These are phyloP conservation scores for Trichoderma reesei DNA, from an alignment of 495 filamentous ascomycete species.

Conservation along the genomic window DNA sequence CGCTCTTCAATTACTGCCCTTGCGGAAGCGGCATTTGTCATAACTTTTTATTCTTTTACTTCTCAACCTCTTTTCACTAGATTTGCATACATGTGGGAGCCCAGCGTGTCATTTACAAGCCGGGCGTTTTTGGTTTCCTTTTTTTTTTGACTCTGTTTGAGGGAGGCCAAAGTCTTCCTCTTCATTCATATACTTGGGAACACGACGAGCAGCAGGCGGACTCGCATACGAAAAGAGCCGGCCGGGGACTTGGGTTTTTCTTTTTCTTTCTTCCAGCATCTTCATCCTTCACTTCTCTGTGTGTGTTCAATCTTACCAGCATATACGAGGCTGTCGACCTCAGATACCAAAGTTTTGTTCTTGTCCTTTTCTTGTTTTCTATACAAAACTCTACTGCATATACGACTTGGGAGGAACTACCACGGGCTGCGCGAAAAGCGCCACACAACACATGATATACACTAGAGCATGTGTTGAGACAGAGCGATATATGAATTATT, in stretches of 20 bases:
- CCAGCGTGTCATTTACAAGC: neutral
- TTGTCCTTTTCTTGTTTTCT: neutral
- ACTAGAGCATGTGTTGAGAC: neutral
- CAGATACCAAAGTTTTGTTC: constrained; percentile 7
- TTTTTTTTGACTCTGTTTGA: neutral
- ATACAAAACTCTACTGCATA: no score
- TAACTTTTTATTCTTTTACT: neutral
- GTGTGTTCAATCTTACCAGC: neutral
- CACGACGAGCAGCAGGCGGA: neutral
- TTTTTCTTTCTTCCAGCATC: no score
- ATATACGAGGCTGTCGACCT: neutral
- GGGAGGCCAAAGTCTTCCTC: neutral
- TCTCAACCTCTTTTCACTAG: neutral
- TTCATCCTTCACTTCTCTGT: no score
- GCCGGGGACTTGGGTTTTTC: neutral
- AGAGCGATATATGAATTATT: neutral
- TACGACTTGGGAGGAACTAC: no score
- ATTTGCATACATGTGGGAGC: neutral
- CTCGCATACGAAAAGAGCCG: neutral
- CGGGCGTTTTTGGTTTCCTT: neutral
- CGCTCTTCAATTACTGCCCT: neutral
- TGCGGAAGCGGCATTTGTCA: neutral
- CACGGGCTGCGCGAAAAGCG: neutral
- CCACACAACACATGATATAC: neutral
- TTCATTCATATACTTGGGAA: neutral